Conservation (phyloP, 306 rosid genomes). For the Prosopis cineraria region DNA sequence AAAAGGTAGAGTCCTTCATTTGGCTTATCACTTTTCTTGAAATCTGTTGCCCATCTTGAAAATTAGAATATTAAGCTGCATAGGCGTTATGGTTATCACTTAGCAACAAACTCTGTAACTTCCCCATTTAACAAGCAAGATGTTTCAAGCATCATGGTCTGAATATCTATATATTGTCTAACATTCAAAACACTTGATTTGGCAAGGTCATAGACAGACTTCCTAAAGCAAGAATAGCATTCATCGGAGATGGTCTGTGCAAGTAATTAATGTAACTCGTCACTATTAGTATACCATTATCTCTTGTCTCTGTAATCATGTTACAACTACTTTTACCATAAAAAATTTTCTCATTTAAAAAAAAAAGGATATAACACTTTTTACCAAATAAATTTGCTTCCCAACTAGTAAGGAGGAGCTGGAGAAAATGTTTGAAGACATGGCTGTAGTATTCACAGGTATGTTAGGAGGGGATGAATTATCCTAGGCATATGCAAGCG, state of each 20-base stretch:
- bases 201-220: constrained; percentile 87
- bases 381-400: constrained; percentile 1
- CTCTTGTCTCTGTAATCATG: neutral
- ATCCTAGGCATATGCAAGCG: constrained; percentile 91
- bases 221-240: constrained; percentile 91
- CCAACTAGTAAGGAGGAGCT: constrained; percentile 73
- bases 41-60: neutral
- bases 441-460: constrained; percentile 96
- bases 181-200: constrained; percentile 44
- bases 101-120: too few relatives aligned
- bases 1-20: constrained; percentile 56
- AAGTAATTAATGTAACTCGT: constrained; percentile 53
- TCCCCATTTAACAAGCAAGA: too few relatives aligned
- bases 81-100: neutral
- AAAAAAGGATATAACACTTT: neutral
- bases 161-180: neutral
- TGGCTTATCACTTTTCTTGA: constrained; percentile 1
- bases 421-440: constrained; percentile 80
- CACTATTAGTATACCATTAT: neutral
- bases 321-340: neutral
- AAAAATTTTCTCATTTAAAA: neutral
- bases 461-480: constrained; percentile 95
- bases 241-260: constrained; percentile 97
- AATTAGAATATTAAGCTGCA: neutral
- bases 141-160: constrained; percentile 3